Evolutionary conservation across 352 stramenopile genomes (phyloP).

Genomic region (Phytophthora melonis): DNA sequence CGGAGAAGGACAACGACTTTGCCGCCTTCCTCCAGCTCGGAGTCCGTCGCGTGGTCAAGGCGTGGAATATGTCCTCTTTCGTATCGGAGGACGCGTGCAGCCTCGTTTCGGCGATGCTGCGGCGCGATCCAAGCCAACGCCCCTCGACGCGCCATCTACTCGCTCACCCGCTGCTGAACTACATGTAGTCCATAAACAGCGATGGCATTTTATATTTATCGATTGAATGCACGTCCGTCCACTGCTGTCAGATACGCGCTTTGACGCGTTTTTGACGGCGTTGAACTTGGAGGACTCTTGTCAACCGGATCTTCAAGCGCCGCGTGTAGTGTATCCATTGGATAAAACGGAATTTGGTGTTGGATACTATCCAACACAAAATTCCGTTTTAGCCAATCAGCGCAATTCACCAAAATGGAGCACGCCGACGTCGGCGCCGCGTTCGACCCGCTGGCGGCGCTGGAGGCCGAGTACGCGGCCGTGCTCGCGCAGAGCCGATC

Average conservation of each 20-base stretch:
- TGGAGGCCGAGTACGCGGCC: slow-evolving; percentile 73
- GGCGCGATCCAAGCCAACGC: slow-evolving; percentile 43
- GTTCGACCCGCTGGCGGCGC: slow-evolving; percentile 58
- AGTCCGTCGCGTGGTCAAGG: slow-evolving; percentile 51
- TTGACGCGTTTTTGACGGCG: neutral
- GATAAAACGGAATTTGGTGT: no score
- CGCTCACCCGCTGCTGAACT: slow-evolving; percentile 21
- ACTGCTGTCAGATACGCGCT: neutral
- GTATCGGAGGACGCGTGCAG: slow-evolving; percentile 35
- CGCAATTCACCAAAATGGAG: slow-evolving; percentile 32
- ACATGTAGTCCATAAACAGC: neutral
- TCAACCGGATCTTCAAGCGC: slow-evolving; percentile 2
- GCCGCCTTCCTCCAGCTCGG: slow-evolving; percentile 43
- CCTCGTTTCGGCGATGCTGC: slow-evolving; percentile 47
- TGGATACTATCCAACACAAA: neutral
- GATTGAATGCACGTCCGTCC: neutral
- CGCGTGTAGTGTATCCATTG: neutral
- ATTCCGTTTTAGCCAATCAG: neutral
- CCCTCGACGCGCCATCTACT: slow-evolving; percentile 42
- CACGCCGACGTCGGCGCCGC: slow-evolving; percentile 13
- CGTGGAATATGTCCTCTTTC: slow-evolving; percentile 50
- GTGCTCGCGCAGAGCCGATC: slow-evolving; percentile 54
- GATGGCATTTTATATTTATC: neutral
- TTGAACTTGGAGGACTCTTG: no score
- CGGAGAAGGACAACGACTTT: slow-evolving; percentile 42